Evolutionary conservation across 257 asterid species (phyloP), one percentile per base, ranked within the genome.

Genomic region (Jaltomata sinuosa): DNA sequence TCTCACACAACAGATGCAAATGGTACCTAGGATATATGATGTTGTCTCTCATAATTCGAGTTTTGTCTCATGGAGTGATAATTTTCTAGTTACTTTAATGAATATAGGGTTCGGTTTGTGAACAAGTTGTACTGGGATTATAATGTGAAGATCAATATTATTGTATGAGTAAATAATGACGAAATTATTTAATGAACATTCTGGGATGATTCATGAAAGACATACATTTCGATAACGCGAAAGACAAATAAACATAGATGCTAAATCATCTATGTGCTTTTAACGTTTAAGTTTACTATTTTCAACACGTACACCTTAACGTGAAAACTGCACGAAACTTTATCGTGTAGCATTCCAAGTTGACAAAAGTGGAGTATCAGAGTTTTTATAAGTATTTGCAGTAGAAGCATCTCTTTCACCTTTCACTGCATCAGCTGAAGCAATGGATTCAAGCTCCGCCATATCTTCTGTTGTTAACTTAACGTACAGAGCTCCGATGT

Each of bases 361-460:
- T 21, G 91, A 89, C 67, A 87, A 16, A 15, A 74, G 72, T 11
- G 89, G 88, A 79, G 91, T 88, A 11, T 84, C 87, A 0, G 89
- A 79, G 34, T 50, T 27, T 72, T 79, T 15, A 77, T 86, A 86
- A 31, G 86, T 84, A 8, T 0, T 8, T 27, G 9, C 53, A 78
- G 31, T 32, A n/a, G 85, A 52, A 8, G 85, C 16, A 45, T 85
- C 65, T 8, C 92, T 85, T 21, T 92, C 93, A 1, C 94, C 95
- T 85, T 79, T 88, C n/a, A 90, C 87, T 7, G 79, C 82, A 80
- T 65, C 86, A 22, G 86, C 83, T 5, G 91, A 72, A 32, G 90
- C 91, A 22, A 88, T 87, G 0, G 87, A 83, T 82, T 90, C 93
- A 25, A 90, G 90, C 53, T 91, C 88, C 2, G 16, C 69, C 84